Evolutionary conservation across 1,139 yeast species (phyloP).

Genomic region (Suhomyces terraborum): DNA sequence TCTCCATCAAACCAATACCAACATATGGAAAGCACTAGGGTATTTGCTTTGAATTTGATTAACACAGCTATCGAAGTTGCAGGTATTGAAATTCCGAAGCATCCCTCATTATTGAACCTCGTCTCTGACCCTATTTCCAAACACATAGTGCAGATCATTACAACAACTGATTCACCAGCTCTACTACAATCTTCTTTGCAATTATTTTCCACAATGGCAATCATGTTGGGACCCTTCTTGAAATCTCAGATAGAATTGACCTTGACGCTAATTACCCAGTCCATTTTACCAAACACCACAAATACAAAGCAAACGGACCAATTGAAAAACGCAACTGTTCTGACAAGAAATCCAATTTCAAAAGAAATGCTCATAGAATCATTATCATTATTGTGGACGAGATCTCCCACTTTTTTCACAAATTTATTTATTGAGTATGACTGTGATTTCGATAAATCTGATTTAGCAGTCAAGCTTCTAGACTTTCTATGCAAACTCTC

Average conservation of each 20-base stretch:
- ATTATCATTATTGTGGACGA: constrained; percentile 78
- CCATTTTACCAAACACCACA: constrained; percentile 46
- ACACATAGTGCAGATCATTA: constrained; percentile 76
- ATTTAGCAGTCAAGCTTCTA: constrained; percentile 68
- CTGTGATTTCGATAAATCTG: constrained; percentile 87
- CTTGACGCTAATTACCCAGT: constrained; percentile 56
- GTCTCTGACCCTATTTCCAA: constrained; percentile 82
- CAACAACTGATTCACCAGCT: constrained; percentile 66
- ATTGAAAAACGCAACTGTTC: constrained; percentile 25
- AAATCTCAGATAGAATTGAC: constrained; percentile 72
- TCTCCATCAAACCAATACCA: constrained; percentile 82
- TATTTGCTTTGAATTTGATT: constrained; percentile 76
- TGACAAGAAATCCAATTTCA: constrained; percentile 35
- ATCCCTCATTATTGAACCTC: constrained; percentile 65
- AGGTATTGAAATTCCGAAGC: constrained; percentile 66
- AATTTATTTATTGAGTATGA: constrained; percentile 81
- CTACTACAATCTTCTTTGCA: constrained; percentile 76
- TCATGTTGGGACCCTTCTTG: constrained; percentile 58
- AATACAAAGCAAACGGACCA: constrained; percentile 23
- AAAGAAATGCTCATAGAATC: constrained; percentile 87
- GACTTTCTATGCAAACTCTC: constrained; percentile 75
- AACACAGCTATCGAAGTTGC: constrained; percentile 81
- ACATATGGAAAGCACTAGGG: constrained; percentile 84
- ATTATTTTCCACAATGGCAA: constrained; percentile 66
- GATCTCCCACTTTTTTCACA: constrained; percentile 78